Conservation (phyloP, 345 rosid species). For the Gossypium ekmanianum region DNA sequence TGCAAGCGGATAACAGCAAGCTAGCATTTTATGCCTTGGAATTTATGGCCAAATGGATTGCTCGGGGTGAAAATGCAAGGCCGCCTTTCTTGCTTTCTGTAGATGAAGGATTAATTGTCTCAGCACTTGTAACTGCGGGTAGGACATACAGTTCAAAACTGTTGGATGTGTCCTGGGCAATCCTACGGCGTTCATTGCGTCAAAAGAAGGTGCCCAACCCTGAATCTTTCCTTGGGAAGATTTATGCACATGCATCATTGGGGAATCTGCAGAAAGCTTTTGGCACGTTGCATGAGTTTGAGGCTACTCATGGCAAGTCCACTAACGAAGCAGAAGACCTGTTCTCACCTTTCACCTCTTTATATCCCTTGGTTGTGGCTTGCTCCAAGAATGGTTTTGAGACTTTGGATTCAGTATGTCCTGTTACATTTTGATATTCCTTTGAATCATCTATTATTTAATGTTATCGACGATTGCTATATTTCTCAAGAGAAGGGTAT, state of each 20-base stretch:
- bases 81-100: slow-evolving; percentile 58
- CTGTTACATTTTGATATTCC: slow-evolving; percentile 6
- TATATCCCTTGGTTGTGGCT: slow-evolving; percentile 73
- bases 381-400: slow-evolving; percentile 85
- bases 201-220: slow-evolving; percentile 67
- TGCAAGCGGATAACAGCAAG: slow-evolving; percentile 68
- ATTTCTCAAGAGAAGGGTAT: background rate
- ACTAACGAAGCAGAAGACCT: slow-evolving; percentile 51
- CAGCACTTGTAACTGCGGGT: slow-evolving; percentile 81
- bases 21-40: slow-evolving; percentile 76
- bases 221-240: slow-evolving; percentile 69
- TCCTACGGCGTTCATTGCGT: slow-evolving; percentile 62
- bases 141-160: slow-evolving; percentile 66
- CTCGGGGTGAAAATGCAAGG: slow-evolving; percentile 60
- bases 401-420: slow-evolving; percentile 74
- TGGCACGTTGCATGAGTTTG: slow-evolving; percentile 62
- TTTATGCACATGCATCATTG: slow-evolving; percentile 68
- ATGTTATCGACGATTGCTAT: background rate
- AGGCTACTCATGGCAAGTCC: slow-evolving; percentile 48
- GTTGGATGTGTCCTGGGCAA: slow-evolving; percentile 77
- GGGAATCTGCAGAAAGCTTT: slow-evolving; percentile 77
- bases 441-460: slow-evolving; percentile 7
- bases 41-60: slow-evolving; percentile 81
- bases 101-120: slow-evolving; percentile 78
- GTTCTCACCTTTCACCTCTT: slow-evolving; percentile 83